These are phyloP conservation scores for Debaryomyces prosopidis DNA, from an alignment of 805 yeast species.

Conservation along the genomic window DNA sequence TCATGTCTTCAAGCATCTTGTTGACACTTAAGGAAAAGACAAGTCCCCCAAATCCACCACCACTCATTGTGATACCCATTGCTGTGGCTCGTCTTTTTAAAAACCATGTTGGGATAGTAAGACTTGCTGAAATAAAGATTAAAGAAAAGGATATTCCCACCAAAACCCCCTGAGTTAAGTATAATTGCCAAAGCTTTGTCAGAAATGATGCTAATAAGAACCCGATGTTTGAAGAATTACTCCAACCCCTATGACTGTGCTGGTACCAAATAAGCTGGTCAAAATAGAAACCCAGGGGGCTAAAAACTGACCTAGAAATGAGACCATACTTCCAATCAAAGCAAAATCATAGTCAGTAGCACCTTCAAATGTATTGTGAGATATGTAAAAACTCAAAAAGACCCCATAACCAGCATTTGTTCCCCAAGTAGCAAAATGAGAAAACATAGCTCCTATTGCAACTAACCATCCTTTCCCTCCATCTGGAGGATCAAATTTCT, in stretches of 20 bases:
- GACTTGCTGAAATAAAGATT: conserved; percentile 43
- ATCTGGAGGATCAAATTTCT: conserved; percentile 3
- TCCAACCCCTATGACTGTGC: conserved; percentile 47
- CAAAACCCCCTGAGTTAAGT: conserved; percentile 51
- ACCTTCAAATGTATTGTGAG: conserved; percentile 34
- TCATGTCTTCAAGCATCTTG: conserved; percentile 38
- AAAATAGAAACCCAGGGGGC: conserved; percentile 54
- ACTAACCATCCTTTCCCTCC: conserved; percentile 52
- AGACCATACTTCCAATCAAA: conserved; percentile 50
- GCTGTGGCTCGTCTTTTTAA: conserved; percentile 45
- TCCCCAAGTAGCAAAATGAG: conserved; percentile 56
- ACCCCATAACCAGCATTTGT: conserved; percentile 60
- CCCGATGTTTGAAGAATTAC: conserved; percentile 43
- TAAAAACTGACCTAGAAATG: conserved; percentile 55
- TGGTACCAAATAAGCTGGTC: conserved; percentile 51
- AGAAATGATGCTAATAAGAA: conserved; percentile 53
- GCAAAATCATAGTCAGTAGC: conserved; percentile 49
- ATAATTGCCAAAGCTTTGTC: conserved; percentile 50
- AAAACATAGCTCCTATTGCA: conserved; percentile 50
- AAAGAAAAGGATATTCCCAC: conserved; percentile 50
- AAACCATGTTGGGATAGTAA: conserved; percentile 53
- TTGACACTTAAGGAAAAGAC: conserved; percentile 46
- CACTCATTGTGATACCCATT: conserved; percentile 47
- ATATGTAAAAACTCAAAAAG: conserved; percentile 51
- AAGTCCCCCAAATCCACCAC: conserved; percentile 54